A percentile compares a stretch with the other conserved stretches of the same genome.
phyloP scores from a whole-genome alignment of 108 stramenopile genomes.

The Craspedostauros australis region DNA sequence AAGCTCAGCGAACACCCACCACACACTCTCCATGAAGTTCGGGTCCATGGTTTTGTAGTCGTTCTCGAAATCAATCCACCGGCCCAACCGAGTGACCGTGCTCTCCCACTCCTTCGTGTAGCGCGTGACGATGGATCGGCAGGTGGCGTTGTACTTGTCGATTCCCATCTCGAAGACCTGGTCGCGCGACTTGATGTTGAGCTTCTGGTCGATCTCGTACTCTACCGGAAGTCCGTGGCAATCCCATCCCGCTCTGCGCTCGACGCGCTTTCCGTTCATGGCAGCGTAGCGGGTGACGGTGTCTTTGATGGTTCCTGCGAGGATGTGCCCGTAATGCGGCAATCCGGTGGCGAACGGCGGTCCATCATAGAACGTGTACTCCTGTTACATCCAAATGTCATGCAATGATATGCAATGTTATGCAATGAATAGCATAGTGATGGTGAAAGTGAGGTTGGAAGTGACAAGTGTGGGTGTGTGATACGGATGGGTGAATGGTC shows the following conservation, averaged over 20 bases:
- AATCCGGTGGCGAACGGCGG: slow-evolving; percentile 99
- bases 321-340: slow-evolving; percentile 99
- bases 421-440: neutral
- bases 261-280: slow-evolving; percentile 88
- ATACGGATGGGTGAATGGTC: neutral
- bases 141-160: slow-evolving; percentile 96
- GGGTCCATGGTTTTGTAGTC: slow-evolving; percentile 99
- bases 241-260: slow-evolving; percentile 98
- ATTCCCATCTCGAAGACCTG: slow-evolving; percentile 95
- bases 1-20: slow-evolving; percentile 98
- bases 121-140: slow-evolving; percentile 92
- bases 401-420: neutral
- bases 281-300: slow-evolving; percentile 97
- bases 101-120: slow-evolving; percentile 98
- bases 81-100: slow-evolving; percentile 91
- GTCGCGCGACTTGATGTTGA: slow-evolving; percentile 92
- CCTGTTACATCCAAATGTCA: no score
- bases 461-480: no score
- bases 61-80: slow-evolving; percentile 99
- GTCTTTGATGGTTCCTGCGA: slow-evolving; percentile 99
- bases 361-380: slow-evolving; percentile 98
- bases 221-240: slow-evolving; percentile 99
- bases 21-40: slow-evolving; percentile 98
- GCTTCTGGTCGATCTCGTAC: slow-evolving; percentile 96
- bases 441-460: neutral